Percentiles rank a stretch among this genome's conserved stretches.
These are phyloP conservation scores for Aethionema arabicum DNA, from an alignment of 345 rosid genomes.

Conservation along the genomic window DNA sequence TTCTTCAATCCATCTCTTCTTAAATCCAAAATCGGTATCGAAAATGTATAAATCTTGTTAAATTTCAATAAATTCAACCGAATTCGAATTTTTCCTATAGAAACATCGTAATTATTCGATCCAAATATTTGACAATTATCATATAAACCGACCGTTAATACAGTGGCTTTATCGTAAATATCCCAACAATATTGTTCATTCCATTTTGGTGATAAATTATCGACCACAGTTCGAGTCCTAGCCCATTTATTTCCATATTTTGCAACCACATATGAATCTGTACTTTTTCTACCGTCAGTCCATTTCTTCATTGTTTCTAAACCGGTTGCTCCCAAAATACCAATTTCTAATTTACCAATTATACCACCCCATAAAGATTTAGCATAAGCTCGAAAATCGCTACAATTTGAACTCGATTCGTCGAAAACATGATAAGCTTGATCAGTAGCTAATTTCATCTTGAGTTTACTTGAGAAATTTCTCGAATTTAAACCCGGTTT, in stretches of 20 bases:
- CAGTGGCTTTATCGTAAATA: constrained; percentile 14
- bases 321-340: constrained; percentile 22
- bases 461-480: constrained; percentile 25
- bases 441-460: constrained; percentile 30
- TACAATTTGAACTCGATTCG: constrained; percentile 11
- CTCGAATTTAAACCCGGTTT: constrained; percentile 9
- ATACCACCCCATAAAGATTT: constrained; percentile 21
- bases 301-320: background rate
- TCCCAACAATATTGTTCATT: constrained; percentile 32
- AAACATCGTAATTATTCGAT: background rate
- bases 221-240: constrained; percentile 31
- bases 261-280: constrained; percentile 21
- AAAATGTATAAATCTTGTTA: constrained; percentile 4
- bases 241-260: constrained; percentile 35
- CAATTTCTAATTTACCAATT: constrained; percentile 26
- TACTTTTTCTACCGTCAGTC: background rate
- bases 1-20: constrained; percentile 16
- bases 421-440: constrained; percentile 31
- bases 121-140: background rate
- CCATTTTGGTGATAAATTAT: constrained; percentile 20
- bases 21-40: constrained; percentile 5
- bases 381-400: constrained; percentile 25
- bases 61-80: constrained; percentile 1
- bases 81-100: constrained; percentile 29
- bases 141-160: constrained; percentile 23